These are phyloP conservation scores for Tolypocladium cylindrosporum DNA, from an alignment of 2,329 filamentous ascomycete genomes.

Conservation along the genomic window DNA sequence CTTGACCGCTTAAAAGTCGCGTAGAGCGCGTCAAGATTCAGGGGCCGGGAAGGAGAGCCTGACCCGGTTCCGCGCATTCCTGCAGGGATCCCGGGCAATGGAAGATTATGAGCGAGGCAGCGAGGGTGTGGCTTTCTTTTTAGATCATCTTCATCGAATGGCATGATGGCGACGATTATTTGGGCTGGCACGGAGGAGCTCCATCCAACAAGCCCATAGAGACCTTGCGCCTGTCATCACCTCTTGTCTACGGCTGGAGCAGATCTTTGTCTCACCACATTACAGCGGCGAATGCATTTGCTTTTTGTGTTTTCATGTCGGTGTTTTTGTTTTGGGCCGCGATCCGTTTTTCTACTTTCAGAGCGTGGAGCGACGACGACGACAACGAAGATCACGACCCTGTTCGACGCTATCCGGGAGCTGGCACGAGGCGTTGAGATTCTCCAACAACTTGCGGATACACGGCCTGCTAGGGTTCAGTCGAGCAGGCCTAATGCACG, in stretches of 20 bases:
- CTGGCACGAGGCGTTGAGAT: neutral
- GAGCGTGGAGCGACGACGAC: neutral
- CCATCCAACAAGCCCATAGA: neutral
- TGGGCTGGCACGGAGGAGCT: neutral
- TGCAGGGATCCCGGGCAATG: neutral
- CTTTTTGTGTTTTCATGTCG: neutral
- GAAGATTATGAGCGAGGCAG: neutral
- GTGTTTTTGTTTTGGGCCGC: neutral
- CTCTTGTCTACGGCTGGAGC: neutral
- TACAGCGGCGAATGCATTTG: neutral
- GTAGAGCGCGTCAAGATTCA: conserved; percentile 5
- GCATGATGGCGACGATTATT: neutral
- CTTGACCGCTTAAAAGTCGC: conserved; percentile 33
- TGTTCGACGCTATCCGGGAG: neutral
- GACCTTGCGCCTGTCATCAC: neutral
- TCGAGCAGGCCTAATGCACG: neutral
- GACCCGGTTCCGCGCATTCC: neutral
- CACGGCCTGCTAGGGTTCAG: neutral
- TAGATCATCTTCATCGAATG: neutral
- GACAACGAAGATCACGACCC: neutral
- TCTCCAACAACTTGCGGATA: neutral
- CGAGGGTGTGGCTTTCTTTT: neutral
- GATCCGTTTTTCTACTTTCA: neutral
- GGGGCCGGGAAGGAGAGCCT: too few relatives aligned
- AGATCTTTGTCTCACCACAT: neutral